Base-by-base conservation (phyloP, 352 stramenopile species). In the Elongisporangium undulatum region DNA sequence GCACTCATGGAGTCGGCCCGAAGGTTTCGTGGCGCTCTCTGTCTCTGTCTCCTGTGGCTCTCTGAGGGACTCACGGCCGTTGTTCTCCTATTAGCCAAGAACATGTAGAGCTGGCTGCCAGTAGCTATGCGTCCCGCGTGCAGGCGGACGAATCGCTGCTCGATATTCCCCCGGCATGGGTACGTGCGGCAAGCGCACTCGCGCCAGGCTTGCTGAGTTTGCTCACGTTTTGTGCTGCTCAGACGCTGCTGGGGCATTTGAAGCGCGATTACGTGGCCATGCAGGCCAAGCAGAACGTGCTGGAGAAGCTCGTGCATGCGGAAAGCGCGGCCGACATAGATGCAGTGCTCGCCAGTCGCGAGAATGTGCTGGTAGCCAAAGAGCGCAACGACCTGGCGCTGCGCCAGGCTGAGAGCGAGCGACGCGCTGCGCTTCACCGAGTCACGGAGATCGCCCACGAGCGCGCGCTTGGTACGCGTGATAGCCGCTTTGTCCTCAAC, bases 241-340 rank as follows among this genome's bases (percentile, higher is more conserved):
- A 92, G 82, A 59, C 58, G 3, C 66, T 68, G 53, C 57, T 90
- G 24, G 71, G 74, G 21, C 34, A 48, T 20, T 62, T 87, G 41
- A 75, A 90, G 59, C 65, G 74, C 23, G 71, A 79, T 49, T 84
- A 85, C 22, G 64, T 89, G 34, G 56, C 69, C 34, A 85, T 88
- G 55, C 83, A 92, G 57, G 69, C 77, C 51, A 74, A 82, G 48
- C 83, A 92, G 54, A 90, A 89, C 59, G 51, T 92, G 39, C 63
- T 92, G 64, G 81, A 90, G 51, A 83, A 84, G 62, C 67, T 92
- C 62, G 67, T 79, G n/a, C 75, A 89, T n/a, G 63, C 85, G 15
- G 69, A 86, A 53, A 69, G 64, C 20, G 51, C 73, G 22, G 71
- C 82, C 29, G 79, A 78, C 7, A 13, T 41, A 9, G 29, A 51